Conservation (phyloP, 2,329 filamentous ascomycete genomes). For the Colletotrichum sp. region DNA sequence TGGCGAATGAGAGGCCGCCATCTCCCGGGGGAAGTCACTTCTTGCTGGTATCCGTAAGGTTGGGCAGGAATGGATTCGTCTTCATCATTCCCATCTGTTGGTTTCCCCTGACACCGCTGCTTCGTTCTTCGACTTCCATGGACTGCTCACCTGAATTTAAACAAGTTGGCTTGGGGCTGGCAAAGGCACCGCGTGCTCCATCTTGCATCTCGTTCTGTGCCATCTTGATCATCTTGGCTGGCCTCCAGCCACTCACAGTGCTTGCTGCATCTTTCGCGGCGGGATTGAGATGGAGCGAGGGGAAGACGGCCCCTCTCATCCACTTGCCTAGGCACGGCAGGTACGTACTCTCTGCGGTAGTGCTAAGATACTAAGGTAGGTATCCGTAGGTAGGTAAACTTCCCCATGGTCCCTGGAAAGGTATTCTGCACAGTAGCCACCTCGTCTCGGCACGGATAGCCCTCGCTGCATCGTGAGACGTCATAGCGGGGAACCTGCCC, state of each 20-base stretch:
- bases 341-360: not conserved
- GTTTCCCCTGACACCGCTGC: not conserved
- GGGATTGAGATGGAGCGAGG: not conserved
- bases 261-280: not conserved
- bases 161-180: not conserved
- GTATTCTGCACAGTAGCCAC: not conserved
- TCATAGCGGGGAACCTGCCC: conserved; percentile 3
- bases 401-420: not conserved
- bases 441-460: not conserved
- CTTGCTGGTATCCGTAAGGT: not conserved
- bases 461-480: not conserved
- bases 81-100: not conserved
- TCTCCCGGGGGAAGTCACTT: not conserved
- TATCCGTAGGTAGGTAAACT: not conserved
- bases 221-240: not conserved
- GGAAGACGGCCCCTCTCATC: not conserved
- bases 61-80: not conserved
- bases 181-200: not conserved
- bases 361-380: not conserved
- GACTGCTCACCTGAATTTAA: not conserved
- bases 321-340: not conserved
- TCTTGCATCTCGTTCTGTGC: not conserved
- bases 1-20: not conserved
- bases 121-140: not conserved
- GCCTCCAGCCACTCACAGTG: not conserved